Conservation (phyloP, 2,329 filamentous ascomycete genomes). For the Scytalidium lignicola region DNA sequence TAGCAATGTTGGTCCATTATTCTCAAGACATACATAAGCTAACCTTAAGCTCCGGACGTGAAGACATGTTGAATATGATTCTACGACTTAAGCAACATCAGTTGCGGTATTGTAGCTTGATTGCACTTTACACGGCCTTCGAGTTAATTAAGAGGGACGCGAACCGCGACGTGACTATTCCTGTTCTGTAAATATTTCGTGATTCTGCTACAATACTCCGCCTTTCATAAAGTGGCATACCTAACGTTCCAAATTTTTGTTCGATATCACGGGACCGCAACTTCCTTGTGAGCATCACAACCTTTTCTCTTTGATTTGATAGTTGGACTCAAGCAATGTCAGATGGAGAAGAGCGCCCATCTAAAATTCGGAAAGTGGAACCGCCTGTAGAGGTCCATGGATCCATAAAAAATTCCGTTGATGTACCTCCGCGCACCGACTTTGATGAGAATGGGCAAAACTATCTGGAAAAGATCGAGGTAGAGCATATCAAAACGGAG, state of each 20-base stretch:
- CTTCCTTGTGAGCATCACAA: background rate
- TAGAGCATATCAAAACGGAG: background rate
- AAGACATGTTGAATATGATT: slow-evolving; percentile 51
- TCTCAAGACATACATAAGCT: slow-evolving; percentile 3
- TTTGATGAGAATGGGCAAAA: slow-evolving; percentile 1
- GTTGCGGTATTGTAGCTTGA: background rate
- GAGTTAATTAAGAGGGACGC: background rate
- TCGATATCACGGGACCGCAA: background rate
- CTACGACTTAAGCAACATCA: background rate
- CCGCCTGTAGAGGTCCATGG: background rate
- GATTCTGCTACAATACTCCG: background rate
- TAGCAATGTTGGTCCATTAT: slow-evolving; percentile 7
- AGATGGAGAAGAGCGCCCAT: slow-evolving; percentile 23
- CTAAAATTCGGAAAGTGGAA: slow-evolving; percentile 24
- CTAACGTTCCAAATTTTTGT: background rate
- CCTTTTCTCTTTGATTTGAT: background rate
- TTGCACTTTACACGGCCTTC: background rate
- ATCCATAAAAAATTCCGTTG: background rate
- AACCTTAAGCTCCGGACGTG: slow-evolving; percentile 68
- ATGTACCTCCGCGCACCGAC: background rate
- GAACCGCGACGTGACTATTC: background rate
- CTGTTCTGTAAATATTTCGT: background rate
- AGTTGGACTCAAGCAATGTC: slow-evolving; percentile 13
- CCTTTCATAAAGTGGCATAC: background rate
- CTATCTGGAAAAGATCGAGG: background rate